Evolutionary conservation across 2,329 filamentous ascomycete genomes (phyloP), one percentile per base, ranked within the genome.

Genomic region (Neurospora crassa): DNA sequence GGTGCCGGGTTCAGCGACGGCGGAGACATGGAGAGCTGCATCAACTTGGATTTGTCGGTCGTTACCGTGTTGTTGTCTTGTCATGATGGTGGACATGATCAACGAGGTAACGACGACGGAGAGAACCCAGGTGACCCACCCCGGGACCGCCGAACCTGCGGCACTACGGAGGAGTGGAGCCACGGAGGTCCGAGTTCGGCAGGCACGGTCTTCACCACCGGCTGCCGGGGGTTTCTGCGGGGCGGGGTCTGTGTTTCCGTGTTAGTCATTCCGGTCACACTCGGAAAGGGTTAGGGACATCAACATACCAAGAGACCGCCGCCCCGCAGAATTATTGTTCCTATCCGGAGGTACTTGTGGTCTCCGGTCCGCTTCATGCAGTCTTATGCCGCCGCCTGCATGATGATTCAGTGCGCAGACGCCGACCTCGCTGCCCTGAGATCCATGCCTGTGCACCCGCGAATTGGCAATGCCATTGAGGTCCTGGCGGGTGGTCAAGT

Each of bases 401-500:
- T 59, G 47, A 29, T 59, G 20, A 59, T 59, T 59, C 72, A 71
- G 73, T 74, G 73, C 68, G n/a, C 75, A 77, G 59, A 75, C 78
- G 71, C 77, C 78, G 71, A 81, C 79, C 75, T 80, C 78, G 68
- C 75, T 75, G 72, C 80, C 78, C 45, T 80, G 72, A 81, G 80
- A 75, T 83, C 81, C 47, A 59, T 29, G 12, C 47, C 47, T 59
- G 20, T 59, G 47, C 12, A 11, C 14, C 29, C 85, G 83, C 24
- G 83, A 78, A 77, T 88, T 88, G 74, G 84, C 80, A 73, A 85
- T 85, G 73, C 86, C 86, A 73, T 87, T 87, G 72, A 87, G 80
- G 76, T 88, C 86, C 80, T 87, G 82, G 74, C 85, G 80, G 53
- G 86, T 87, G 37, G 86, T 88, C 68, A 85, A 77, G 68, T 83